These are phyloP conservation scores for Cylindrodendrum hubeiense DNA, from an alignment of 2,329 filamentous ascomycete species.

Conservation along the genomic window DNA sequence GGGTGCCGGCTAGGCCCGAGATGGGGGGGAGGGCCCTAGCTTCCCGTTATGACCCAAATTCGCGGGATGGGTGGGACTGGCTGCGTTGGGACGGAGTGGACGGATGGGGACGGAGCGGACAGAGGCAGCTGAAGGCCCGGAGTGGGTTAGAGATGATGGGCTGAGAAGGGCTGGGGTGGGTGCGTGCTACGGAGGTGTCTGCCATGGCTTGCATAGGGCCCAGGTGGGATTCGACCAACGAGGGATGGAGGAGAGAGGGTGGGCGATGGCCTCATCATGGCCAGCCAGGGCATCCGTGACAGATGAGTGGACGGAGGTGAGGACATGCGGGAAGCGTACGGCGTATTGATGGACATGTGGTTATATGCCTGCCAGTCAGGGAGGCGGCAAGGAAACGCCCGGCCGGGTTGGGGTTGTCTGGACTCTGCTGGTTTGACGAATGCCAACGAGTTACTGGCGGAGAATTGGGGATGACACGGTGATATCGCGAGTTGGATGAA, in stretches of 20 bases:
- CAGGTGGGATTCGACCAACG: background rate
- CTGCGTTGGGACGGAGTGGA: background rate
- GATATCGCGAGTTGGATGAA: background rate
- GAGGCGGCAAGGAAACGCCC: background rate
- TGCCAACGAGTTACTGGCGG: background rate
- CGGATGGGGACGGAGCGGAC: constrained; percentile 1
- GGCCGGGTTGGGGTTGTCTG: background rate
- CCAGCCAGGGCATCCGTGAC: background rate
- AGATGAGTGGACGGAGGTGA: constrained; percentile 4
- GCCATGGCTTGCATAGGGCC: constrained; percentile 22
- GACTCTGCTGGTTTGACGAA: background rate
- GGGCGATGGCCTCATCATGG: background rate
- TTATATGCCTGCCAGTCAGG: constrained; percentile 3
- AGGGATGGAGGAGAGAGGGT: background rate
- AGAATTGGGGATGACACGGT: background rate
- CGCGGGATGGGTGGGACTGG: constrained; percentile 17
- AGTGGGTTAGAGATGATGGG: constrained; percentile 13
- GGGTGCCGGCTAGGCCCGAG: constrained; percentile 9
- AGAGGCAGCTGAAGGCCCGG: constrained; percentile 22
- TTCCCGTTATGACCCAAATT: constrained; percentile 19
- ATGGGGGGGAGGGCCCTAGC: background rate
- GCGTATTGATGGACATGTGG: constrained; percentile 3
- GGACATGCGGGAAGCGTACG: background rate
- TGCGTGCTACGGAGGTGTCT: constrained; percentile 1
- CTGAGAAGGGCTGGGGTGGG: constrained; percentile 15